Base-by-base conservation (phyloP, 192 early-diverging fungal species). In the Linnemannia hyalina region DNA sequence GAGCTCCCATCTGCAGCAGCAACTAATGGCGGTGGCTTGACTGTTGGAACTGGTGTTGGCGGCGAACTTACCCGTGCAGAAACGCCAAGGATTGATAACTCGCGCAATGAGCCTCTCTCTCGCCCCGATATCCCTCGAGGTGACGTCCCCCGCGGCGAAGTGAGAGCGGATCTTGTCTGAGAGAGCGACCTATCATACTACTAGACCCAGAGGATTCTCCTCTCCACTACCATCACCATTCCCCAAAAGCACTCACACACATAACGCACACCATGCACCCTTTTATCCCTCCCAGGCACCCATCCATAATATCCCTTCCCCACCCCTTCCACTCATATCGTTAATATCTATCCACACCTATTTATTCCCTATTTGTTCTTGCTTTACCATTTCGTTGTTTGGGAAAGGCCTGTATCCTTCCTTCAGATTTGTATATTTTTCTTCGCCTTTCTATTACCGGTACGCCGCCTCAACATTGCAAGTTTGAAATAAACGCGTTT, bases 91-190 rank as follows among this genome's bases (percentile, higher is more conserved):
- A 44, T 44, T 3, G 81, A 82, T 46, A 40, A 35, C 9, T 69
- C 80, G n/a, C 80, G 80, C 46, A 69, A 41, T 44, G 74, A 65
- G 18, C 49, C 35, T 18, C 47, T 36, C 47, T 32, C 60, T 4
- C 70, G 79, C 41, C 49, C 35, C 35, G 73, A 80, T 13, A 55
- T 71, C 54, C 81, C 73, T 26, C 60, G 81, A 2, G 75, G 81
- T 16, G 81, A 76, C 20, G 38, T 75, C 47, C 55, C 75, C 26
- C 70, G 70, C 49, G 70, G 60, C 46, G 77, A 79, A 70, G 82
- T 70, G 57, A 77, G 76, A 36, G 29, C 74, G 15, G 75, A 82
- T 26, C 23, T 82, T 29, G 80, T 49, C 9, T 82, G 57, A 77
- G 40, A 65, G 60, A 35, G 13, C 3, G 11, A 57, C 5, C 35